Evolutionary conservation across 192 early-diverging fungal species (phyloP).

Genomic region (Dissophora globulifera): DNA sequence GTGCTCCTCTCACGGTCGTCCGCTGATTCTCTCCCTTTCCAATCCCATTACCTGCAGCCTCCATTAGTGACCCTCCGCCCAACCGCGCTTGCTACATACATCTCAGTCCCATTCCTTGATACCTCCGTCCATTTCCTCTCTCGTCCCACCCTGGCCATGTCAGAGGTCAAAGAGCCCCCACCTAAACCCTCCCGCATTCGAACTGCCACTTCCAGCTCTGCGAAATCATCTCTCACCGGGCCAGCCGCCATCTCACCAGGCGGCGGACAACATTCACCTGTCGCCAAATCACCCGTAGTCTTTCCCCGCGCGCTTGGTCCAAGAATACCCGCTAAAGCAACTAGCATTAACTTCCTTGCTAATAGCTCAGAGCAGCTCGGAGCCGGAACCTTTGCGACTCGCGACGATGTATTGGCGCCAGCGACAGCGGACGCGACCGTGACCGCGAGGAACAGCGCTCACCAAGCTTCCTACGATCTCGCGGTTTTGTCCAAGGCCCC

Average conservation of each 20-base stretch:
- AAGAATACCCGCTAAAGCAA: background rate
- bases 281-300: slow-evolving; percentile 14
- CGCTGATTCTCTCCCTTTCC: background rate
- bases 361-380: background rate
- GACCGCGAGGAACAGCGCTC: too few relatives aligned
- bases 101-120: too few relatives aligned
- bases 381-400: background rate
- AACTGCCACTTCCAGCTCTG: slow-evolving; percentile 1
- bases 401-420: too few relatives aligned
- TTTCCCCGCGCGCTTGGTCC: slow-evolving; percentile 1
- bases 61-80: too few relatives aligned
- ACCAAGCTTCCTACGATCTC: background rate
- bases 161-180: slow-evolving; percentile 39
- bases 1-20: too few relatives aligned
- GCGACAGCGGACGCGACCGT: too few relatives aligned
- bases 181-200: slow-evolving; percentile 45
- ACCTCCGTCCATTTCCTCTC: too few relatives aligned
- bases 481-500: background rate
- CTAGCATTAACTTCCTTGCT: background rate
- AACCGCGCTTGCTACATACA: too few relatives aligned
- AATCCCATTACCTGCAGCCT: too few relatives aligned
- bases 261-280: background rate
- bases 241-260: background rate
- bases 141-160: slow-evolving; percentile 7
- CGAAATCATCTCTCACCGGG: slow-evolving; percentile 5